These are phyloP conservation scores for Cyclostephanos invisitatus DNA, from an alignment of 108 stramenopile species.

Conservation along the genomic window DNA sequence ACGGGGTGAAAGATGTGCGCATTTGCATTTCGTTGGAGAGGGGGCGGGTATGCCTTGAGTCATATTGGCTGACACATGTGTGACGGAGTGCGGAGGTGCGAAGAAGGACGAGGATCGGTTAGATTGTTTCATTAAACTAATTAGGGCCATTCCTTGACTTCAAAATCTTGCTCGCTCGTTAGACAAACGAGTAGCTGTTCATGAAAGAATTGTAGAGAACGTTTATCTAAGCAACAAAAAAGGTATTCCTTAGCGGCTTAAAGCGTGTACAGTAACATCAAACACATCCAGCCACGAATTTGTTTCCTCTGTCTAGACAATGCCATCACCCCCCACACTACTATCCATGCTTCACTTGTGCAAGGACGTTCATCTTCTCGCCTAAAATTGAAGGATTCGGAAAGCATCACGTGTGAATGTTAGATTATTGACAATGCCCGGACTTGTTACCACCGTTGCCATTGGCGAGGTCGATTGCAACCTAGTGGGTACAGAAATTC, in stretches of 20 bases:
- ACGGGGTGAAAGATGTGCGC: no score
- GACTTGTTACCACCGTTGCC: neutral
- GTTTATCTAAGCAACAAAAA: neutral
- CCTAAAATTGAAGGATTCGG: constrained; percentile 5
- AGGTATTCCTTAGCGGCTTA: neutral
- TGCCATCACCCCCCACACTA: neutral
- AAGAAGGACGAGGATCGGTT: no score
- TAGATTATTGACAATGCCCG: neutral
- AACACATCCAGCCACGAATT: neutral
- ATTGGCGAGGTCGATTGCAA: neutral
- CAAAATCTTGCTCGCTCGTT: no score
- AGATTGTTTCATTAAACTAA: no score
- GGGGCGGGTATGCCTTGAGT: no score
- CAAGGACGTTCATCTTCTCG: constrained; percentile 30
- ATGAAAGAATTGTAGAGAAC: no score
- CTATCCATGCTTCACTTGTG: constrained; percentile 10
- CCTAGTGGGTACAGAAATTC: constrained; percentile 11
- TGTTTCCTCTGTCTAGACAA: neutral
- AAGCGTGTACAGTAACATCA: neutral
- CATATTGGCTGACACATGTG: no score
- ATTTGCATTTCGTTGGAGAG: no score
- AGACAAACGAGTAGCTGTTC: no score
- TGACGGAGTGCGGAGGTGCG: no score
- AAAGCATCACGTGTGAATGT: neutral
- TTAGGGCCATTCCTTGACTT: no score